Evolutionary conservation across 805 yeast species (phyloP), one percentile per base, ranked within the genome.

Genomic region (Hanseniaspora lindneri): DNA sequence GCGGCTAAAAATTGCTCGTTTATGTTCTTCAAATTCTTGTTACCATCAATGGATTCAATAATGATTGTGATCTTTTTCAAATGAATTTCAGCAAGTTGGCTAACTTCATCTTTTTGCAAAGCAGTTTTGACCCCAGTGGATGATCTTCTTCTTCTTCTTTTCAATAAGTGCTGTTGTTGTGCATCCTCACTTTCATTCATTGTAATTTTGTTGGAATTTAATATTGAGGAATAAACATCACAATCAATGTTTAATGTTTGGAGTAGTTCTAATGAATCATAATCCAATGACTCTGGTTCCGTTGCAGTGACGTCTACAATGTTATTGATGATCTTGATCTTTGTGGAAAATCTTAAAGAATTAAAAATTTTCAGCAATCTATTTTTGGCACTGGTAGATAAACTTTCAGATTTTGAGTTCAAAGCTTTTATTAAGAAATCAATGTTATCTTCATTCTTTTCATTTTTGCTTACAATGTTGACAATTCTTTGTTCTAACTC

Each of bases 121-220:
- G 80, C 73, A n/a, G 80, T 81, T 57, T 79, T 87, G 58, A 77
- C 80, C 1, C 89, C 73, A 14, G 83, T 72, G 27, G 85, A 78
- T 1, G 92, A 79, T 1, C 92, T 80, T 55, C 83, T 67, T 67
- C 96, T 75, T 70, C 96, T 79, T 65, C 95, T 76, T 51, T 61
- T 61, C 63, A 85, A 84, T 14, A 86, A 77, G 20, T 77, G 69
- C 32, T 65, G 64, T 16, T 65, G 60, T 16, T 62, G 60, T 9
- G 58, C 66, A 23, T 60, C 59, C 39, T 68, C 69, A 9, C 72
- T 60, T 44, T 73, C 75, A 34, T 44, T 41, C 23, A 44, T 44
- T 6, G 32, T 44, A 37, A 81, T 72, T 58, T 75, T 79, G 52
- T 77, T 78, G 24, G 74, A 74, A 28, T 72, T 69, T 51, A 88